A percentile compares a stretch with the other conserved stretches of the same genome.
These are phyloP conservation scores for Ananas comosus DNA, from an alignment of 176 grass and related monocot genomes.

Conservation along the genomic window DNA sequence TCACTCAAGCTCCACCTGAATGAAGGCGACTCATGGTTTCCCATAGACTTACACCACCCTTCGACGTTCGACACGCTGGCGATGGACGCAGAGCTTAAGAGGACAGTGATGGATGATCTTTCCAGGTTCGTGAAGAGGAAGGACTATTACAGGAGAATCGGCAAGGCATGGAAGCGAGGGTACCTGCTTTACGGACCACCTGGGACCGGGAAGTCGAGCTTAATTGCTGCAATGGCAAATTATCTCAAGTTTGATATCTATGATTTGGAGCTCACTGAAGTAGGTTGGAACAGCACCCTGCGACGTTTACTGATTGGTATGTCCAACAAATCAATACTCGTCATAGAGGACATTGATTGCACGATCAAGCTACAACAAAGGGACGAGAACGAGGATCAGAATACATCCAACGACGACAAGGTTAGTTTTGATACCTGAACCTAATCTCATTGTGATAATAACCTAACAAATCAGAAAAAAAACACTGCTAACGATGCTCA, in stretches of 20 bases:
- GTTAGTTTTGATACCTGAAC: conserved; percentile 6
- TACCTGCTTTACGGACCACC: conserved; percentile 25
- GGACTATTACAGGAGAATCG: conserved; percentile 73
- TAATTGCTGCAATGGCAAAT: conserved; percentile 41
- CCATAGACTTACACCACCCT: conserved; percentile 66
- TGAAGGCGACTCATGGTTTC: conserved; percentile 33
- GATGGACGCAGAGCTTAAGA: conserved; percentile 51
- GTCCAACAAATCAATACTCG: conserved; percentile 38
- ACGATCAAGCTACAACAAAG: conserved; percentile 21
- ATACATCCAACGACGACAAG: conserved; percentile 34
- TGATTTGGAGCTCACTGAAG: conserved; percentile 42
- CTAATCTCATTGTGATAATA: neutral
- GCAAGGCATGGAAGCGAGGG: conserved; percentile 82
- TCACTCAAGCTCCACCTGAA: conserved; percentile 48
- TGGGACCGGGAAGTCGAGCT: conserved; percentile 36
- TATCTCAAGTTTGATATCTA: conserved; percentile 55
- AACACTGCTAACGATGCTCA: neutral
- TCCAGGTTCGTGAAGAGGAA: conserved; percentile 62
- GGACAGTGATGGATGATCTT: conserved; percentile 57
- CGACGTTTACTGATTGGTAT: conserved; percentile 26
- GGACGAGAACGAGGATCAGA: conserved; percentile 1
- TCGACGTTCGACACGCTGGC: conserved; percentile 66
- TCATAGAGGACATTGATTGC: conserved; percentile 47
- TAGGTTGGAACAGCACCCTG: conserved; percentile 27
- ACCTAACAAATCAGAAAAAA: neutral